phyloP scores from a whole-genome alignment of 768 basidiomycete genomes.

The Tylopilus sp. region DNA sequence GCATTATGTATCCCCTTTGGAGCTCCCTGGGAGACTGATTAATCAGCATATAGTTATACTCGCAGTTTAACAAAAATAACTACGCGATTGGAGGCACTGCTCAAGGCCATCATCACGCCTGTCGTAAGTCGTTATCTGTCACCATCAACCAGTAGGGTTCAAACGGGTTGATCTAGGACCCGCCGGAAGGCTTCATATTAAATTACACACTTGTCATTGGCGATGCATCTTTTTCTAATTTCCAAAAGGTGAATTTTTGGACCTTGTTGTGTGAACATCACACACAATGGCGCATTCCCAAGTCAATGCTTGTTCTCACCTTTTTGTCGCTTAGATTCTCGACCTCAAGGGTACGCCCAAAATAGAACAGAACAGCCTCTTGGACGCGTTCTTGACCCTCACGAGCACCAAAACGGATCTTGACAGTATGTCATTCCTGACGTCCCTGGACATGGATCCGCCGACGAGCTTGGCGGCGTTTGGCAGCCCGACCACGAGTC shows the following conservation, averaged over 20 bases:
- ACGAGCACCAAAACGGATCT: conserved; percentile 92
- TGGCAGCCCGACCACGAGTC: conserved; percentile 63
- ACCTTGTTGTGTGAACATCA: background rate
- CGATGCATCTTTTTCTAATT: conserved; percentile 93
- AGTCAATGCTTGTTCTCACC: background rate
- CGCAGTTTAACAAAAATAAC: conserved; percentile 80
- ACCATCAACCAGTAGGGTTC: background rate
- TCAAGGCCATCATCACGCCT: conserved; percentile 94
- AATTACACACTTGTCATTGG: conserved; percentile 95
- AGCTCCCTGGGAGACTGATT: conserved; percentile 8
- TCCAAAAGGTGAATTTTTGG: conserved; percentile 78
- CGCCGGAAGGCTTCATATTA: conserved; percentile 89
- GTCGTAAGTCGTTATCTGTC: conserved; percentile 49
- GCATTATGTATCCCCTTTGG: conserved; percentile 1
- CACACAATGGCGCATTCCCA: conserved; percentile 7
- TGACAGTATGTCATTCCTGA: conserved; percentile 87
- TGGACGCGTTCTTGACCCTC: conserved; percentile 88
- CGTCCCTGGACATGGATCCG: conserved; percentile 95
- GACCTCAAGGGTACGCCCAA: conserved; percentile 94
- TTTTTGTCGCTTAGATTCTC: conserved; percentile 61
- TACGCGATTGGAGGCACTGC: conserved; percentile 79
- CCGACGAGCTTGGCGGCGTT: conserved; percentile 52
- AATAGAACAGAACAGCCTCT: conserved; percentile 78
- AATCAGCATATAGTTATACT: conserved; percentile 57
- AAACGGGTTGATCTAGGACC: conserved; percentile 53